A percentile compares a stretch with the other conserved stretches of the same genome.
Conservation (phyloP, 352 stramenopile species). For the Globisporangium splendens region DNA sequence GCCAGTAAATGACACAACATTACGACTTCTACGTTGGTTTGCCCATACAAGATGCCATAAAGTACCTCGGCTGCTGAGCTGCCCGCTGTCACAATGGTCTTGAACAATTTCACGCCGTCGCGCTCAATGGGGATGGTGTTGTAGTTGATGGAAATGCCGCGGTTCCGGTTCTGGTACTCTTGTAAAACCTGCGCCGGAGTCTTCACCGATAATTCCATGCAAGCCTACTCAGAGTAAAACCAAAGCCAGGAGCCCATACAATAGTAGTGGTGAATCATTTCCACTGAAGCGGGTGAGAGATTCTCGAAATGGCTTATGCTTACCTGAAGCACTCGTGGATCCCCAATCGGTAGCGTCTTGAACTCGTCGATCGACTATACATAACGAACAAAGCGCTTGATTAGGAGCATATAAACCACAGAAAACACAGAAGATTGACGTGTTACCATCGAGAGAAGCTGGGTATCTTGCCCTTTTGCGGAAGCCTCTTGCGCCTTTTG, state of each 20-base stretch:
- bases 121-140: conserved; percentile 57
- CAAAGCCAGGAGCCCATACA: not conserved
- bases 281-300: too few relatives aligned
- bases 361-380: conserved; percentile 63
- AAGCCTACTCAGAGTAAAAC: conserved; percentile 31
- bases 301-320: too few relatives aligned
- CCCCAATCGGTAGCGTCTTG: conserved; percentile 51
- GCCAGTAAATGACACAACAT: conserved; percentile 7
- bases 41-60: not conserved
- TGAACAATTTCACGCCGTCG: conserved; percentile 68
- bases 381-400: not conserved
- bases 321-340: conserved; percentile 65
- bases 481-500: conserved; percentile 10
- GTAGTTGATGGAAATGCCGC: conserved; percentile 79
- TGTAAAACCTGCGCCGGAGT: conserved; percentile 83
- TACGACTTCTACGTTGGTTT: too few relatives aligned
- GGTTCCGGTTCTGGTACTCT: conserved; percentile 82
- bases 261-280: too few relatives aligned
- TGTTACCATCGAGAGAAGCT: conserved; percentile 31
- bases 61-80: conserved; percentile 61
- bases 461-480: conserved; percentile 12
- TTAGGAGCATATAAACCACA: too few relatives aligned
- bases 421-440: not conserved
- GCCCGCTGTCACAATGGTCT: conserved; percentile 72
- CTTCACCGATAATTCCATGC: conserved; percentile 76